Conservation (phyloP, 345 rosid genomes). For the Lepidium aucheri region DNA sequence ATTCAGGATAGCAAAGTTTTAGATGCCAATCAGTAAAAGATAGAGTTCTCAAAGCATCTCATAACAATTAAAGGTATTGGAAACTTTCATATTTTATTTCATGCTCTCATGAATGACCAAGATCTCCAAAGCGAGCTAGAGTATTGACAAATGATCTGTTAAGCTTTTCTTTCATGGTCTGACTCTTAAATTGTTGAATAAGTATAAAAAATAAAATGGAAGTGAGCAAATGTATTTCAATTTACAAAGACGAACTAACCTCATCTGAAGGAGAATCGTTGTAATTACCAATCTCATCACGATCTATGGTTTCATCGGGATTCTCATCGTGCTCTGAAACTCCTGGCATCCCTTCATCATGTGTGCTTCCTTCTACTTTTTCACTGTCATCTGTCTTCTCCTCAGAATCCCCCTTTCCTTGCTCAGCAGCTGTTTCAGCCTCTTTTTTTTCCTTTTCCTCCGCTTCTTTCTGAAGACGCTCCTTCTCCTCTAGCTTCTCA, state of each 20-base stretch:
- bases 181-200: background rate
- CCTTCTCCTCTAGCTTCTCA: constrained; percentile 81
- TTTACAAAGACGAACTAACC: constrained; percentile 38
- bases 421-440: constrained; percentile 52
- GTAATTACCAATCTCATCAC: constrained; percentile 41
- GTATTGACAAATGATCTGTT: background rate
- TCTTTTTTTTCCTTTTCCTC: constrained; percentile 65
- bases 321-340: constrained; percentile 27
- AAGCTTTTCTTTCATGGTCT: background rate
- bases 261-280: constrained; percentile 47
- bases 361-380: constrained; percentile 17
- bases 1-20: background rate
- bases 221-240: background rate
- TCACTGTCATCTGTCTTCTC: constrained; percentile 34
- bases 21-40: background rate
- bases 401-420: constrained; percentile 28
- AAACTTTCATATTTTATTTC: background rate
- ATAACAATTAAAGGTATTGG: background rate
- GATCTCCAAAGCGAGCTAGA: background rate
- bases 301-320: constrained; percentile 9
- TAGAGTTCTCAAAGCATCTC: background rate
- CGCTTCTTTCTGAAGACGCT: constrained; percentile 59
- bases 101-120: background rate
- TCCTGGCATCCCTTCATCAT: constrained; percentile 15
- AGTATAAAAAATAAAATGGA: background rate